phyloP scores from a whole-genome alignment of 2,329 filamentous ascomycete genomes.

The Xylaria sp. region DNA sequence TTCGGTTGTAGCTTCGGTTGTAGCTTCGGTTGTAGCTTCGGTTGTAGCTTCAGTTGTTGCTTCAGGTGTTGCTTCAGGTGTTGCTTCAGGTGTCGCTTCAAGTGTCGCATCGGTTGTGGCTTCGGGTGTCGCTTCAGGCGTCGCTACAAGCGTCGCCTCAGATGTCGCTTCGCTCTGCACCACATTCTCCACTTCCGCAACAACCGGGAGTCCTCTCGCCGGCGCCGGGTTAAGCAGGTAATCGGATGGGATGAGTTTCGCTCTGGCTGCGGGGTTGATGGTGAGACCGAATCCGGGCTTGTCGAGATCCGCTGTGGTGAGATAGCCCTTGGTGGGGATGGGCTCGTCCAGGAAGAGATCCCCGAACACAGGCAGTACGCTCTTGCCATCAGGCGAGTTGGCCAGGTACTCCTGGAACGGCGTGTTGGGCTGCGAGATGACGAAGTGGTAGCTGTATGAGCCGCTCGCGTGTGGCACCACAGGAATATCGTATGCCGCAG shows the following conservation, averaged over 20 bases:
- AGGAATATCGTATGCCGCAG: slow-evolving; percentile 90
- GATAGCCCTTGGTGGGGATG: slow-evolving; percentile 80
- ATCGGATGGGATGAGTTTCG: slow-evolving; percentile 76
- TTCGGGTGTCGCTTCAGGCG: slow-evolving; percentile 11
- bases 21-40: slow-evolving; percentile 20
- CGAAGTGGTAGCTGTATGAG: slow-evolving; percentile 95
- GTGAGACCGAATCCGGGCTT: slow-evolving; percentile 91
- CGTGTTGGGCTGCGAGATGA: slow-evolving; percentile 89
- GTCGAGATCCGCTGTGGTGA: slow-evolving; percentile 80
- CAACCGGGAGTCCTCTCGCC: slow-evolving; percentile 46
- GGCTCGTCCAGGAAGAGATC: slow-evolving; percentile 91
- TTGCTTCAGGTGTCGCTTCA: slow-evolving; percentile 28
- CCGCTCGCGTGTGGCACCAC: slow-evolving; percentile 95
- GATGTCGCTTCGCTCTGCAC: slow-evolving; percentile 9
- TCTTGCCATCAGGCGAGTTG: slow-evolving; percentile 89
- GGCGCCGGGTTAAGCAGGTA: slow-evolving; percentile 73
- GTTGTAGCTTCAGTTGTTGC: slow-evolving; percentile 21
- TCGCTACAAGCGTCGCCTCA: no score
- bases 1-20: slow-evolving; percentile 15
- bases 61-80: slow-evolving; percentile 10
- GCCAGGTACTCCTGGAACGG: slow-evolving; percentile 97
- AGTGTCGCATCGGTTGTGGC: no score
- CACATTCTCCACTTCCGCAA: slow-evolving; percentile 9
- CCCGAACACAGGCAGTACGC: slow-evolving; percentile 88
- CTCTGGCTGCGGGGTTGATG: slow-evolving; percentile 74